A percentile compares a stretch with the other conserved stretches of the same genome.
These are phyloP conservation scores for Cyberlindnera euphorbiae DNA, from an alignment of 805 yeast genomes.

Conservation along the genomic window DNA sequence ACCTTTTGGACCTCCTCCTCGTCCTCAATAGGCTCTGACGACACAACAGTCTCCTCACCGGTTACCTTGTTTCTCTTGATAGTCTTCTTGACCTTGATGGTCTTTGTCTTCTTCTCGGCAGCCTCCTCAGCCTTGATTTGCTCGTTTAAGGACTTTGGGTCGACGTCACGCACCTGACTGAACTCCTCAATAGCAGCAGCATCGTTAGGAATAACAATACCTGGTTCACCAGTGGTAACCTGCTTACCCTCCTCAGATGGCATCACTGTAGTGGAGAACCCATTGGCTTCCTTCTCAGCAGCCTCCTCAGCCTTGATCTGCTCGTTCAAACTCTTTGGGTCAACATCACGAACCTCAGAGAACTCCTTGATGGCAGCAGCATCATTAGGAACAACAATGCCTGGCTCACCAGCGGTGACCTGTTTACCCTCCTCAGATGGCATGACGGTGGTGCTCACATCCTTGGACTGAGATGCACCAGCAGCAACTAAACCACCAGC, in stretches of 20 bases:
- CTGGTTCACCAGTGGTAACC: conserved; percentile 57
- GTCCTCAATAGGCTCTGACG: conserved; percentile 25
- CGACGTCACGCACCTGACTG: conserved; percentile 47
- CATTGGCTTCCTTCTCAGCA: conserved; percentile 20
- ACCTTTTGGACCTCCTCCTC: conserved; percentile 21
- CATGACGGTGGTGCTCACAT: too few relatives aligned
- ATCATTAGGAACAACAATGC: conserved; percentile 56
- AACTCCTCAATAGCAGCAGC: conserved; percentile 66
- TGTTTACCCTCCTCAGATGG: too few relatives aligned
- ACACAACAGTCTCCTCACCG: conserved; percentile 35
- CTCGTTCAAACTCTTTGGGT: conserved; percentile 45
- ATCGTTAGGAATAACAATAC: conserved; percentile 59
- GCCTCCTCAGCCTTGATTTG: conserved; percentile 27
- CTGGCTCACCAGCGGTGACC: conserved; percentile 57
- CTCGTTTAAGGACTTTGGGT: conserved; percentile 55
- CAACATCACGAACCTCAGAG: conserved; percentile 41
- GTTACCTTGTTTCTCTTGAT: conserved; percentile 36
- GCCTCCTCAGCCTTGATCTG: conserved; percentile 12
- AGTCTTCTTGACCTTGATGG: conserved; percentile 33
- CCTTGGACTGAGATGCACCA: conserved; percentile 21
- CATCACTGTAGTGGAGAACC: conserved; percentile 30
- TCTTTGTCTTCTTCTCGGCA: conserved; percentile 23
- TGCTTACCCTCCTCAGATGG: conserved; percentile 38
- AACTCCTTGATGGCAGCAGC: conserved; percentile 57
- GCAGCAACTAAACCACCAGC: conserved; percentile 38